A percentile compares a stretch with the other conserved stretches of the same genome.
These are phyloP conservation scores for Chlamydomonas schloesseri DNA, from an alignment of 139 green algal genomes.

Conservation along the genomic window DNA sequence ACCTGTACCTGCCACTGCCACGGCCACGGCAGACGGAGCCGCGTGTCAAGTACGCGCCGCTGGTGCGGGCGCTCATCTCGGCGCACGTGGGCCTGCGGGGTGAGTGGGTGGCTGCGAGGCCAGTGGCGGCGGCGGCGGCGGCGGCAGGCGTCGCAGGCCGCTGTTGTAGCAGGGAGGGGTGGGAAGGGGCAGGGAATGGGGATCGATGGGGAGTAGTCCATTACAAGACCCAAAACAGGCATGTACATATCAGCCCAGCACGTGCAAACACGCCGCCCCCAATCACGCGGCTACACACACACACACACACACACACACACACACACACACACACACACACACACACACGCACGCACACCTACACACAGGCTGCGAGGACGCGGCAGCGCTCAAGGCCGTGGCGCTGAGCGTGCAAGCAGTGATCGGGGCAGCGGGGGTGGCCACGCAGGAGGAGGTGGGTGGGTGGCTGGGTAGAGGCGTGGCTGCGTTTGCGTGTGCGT, in stretches of 20 bases:
- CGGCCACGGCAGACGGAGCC: slow-evolving; percentile 52
- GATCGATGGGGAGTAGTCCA: too few species aligned
- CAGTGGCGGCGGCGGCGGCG: too few species aligned
- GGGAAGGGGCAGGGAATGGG: too few species aligned
- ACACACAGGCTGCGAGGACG: slow-evolving; percentile 36
- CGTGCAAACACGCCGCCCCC: too few species aligned
- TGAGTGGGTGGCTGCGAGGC: background rate
- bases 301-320: too few species aligned
- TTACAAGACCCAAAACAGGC: too few species aligned
- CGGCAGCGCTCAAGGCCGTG: slow-evolving; percentile 10
- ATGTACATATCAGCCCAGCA: too few species aligned
- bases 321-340: too few species aligned
- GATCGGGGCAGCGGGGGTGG: slow-evolving; percentile 9
- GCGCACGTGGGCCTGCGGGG: slow-evolving; percentile 35
- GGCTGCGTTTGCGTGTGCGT: background rate
- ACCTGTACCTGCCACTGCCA: background rate
- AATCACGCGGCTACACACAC: too few species aligned
- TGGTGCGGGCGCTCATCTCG: slow-evolving; percentile 46
- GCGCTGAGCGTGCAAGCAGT: slow-evolving; percentile 28
- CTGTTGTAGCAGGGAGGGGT: too few species aligned
- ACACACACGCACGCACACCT: too few species aligned
- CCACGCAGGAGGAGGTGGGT: slow-evolving; percentile 37
- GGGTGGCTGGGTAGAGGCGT: background rate
- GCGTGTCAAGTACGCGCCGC: slow-evolving; percentile 25
- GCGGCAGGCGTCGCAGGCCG: too few species aligned